Evolutionary conservation across 805 yeast species (phyloP).

Genomic region (Kodamaea sagamina): DNA sequence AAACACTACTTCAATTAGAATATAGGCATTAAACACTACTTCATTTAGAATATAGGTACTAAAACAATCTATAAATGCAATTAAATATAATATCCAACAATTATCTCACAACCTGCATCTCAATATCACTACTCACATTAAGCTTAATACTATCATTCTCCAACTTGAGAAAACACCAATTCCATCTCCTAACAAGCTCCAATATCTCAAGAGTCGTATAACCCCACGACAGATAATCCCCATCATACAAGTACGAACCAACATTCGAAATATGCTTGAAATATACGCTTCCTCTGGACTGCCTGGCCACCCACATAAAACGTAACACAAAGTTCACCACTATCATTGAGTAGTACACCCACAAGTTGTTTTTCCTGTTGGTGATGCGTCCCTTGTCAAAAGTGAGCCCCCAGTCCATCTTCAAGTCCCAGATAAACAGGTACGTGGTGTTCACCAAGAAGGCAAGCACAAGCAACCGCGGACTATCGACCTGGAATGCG

Average conservation of each 20-base stretch:
- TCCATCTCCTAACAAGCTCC: conserved; percentile 81
- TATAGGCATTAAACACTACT: no score
- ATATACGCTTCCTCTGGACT: conserved; percentile 21
- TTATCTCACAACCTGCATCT: no score
- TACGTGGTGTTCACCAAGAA: conserved; percentile 65
- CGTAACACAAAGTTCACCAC: conserved; percentile 63
- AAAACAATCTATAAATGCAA: no score
- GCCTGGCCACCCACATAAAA: conserved; percentile 72
- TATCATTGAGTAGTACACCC: conserved; percentile 59
- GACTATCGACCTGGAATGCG: conserved; percentile 19
- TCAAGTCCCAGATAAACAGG: conserved; percentile 86
- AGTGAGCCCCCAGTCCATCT: conserved; percentile 77
- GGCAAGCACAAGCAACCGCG: conserved; percentile 26
- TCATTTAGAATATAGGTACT: no score
- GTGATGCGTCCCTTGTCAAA: conserved; percentile 9
- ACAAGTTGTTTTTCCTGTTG: conserved; percentile 12
- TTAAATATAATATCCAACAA: no score
- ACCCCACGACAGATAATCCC: conserved; percentile 44
- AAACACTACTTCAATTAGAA: no score
- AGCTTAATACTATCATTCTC: conserved; percentile 67
- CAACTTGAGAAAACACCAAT: conserved; percentile 84
- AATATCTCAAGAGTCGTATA: conserved; percentile 66
- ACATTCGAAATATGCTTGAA: conserved; percentile 23
- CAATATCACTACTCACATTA: conserved; percentile 13
- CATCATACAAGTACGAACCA: conserved; percentile 31